Base-by-base conservation (phyloP, 2,329 filamentous ascomycete genomes). In the Penicillium sp. region DNA sequence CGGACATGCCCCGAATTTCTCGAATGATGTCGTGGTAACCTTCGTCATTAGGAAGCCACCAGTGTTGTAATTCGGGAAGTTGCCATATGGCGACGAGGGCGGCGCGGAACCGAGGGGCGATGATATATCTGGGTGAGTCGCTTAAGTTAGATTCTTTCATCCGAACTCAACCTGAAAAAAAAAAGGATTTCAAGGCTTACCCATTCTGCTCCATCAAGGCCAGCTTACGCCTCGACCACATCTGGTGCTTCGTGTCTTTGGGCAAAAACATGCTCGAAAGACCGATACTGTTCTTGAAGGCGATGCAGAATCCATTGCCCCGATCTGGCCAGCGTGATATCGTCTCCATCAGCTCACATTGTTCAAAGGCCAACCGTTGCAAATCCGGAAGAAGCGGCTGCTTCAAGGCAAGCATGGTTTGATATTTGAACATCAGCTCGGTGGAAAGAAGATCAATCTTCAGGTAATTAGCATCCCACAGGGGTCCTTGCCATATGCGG, bases 41-140 rank as follows among this genome's bases (percentile, higher is more conserved):
- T 78, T 94, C 90, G 63, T 91, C 86, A 73, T 95, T 85, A 2
- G 92, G 91, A 2, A 97, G 84, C 95, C 95, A 99, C 91, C 92
- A 97, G 58, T 88, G 83, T 47, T 86, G 85, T 55, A 92, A 86
- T 20, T 88, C 86, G 14, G 86, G 83, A 45, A 91, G 85, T 60
- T 84, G 81, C 82, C 95, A 96, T 25, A 91, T 75, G 49, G 90
- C 84, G 35, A 90, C 87, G 84, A 98, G 89, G 65, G 88, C 88
- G 35, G 79, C 82, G 59, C 94, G 89, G 68, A 94, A 88, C 12
- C 86, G 85, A 34, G 86, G 81, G 1, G 93, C 89, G 67, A 91
- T 93, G 25, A 96, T 90, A 73, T 96, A 96, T 41, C 94, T 97
- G 63, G 58, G 55, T 47, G n/a, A 34, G 15, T 54, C 35, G 25